phyloP scores from a whole-genome alignment of 2,329 filamentous ascomycete genomes.

The Trichoderma asperellum region DNA sequence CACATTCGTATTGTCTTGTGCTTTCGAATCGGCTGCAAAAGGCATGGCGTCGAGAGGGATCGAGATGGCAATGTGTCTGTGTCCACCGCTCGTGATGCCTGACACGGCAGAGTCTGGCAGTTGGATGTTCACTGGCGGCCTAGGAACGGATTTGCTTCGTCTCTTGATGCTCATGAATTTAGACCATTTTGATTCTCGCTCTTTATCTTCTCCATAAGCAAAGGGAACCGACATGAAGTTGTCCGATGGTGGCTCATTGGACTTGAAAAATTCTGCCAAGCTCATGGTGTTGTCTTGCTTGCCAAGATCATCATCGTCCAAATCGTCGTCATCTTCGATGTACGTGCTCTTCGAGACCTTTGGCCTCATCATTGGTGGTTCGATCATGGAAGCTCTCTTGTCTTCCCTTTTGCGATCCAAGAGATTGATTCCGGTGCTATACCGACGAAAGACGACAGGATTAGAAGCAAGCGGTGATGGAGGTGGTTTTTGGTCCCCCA shows the following conservation, averaged over 20 bases:
- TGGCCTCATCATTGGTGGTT: constrained; percentile 1
- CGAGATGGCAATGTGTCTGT: constrained; percentile 64
- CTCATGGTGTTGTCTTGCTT: constrained; percentile 40
- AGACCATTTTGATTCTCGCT: constrained; percentile 45
- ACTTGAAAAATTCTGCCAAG: constrained; percentile 55
- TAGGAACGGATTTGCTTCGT: constrained; percentile 44
- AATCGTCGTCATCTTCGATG: not conserved
- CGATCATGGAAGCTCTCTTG: constrained; percentile 11
- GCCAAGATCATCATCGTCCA: constrained; percentile 30
- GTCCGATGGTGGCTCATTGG: constrained; percentile 51
- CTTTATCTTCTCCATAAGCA: constrained; percentile 37
- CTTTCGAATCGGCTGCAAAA: constrained; percentile 41
- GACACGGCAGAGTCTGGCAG: constrained; percentile 62
- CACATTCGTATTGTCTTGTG: constrained; percentile 43
- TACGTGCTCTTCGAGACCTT: constrained; percentile 2
- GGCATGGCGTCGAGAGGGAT: constrained; percentile 58
- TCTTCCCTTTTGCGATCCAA: constrained; percentile 9
- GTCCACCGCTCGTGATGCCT: constrained; percentile 56
- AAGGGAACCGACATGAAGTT: constrained; percentile 56
- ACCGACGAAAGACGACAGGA: constrained; percentile 27
- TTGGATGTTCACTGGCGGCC: constrained; percentile 40
- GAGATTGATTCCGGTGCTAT: constrained; percentile 22
- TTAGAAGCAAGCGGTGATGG: constrained; percentile 29
- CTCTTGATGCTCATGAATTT: constrained; percentile 47
- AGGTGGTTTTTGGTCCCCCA: constrained; percentile 27